These are phyloP conservation scores for Suhomyces prunicola DNA, from an alignment of 805 yeast species.

Conservation along the genomic window DNA sequence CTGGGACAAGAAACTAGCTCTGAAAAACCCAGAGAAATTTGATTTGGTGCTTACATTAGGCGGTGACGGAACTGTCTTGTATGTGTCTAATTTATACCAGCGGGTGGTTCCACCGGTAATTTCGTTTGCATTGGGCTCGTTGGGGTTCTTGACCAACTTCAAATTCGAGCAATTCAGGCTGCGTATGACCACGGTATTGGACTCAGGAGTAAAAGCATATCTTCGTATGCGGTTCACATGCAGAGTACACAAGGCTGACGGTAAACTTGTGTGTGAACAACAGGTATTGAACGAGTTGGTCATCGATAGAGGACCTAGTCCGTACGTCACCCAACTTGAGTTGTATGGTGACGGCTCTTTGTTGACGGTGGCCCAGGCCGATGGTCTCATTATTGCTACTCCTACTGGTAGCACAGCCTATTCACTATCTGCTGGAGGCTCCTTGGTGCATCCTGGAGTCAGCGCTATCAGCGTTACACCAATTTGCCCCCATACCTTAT, in stretches of 20 bases:
- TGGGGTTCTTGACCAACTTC: slow-evolving; percentile 65
- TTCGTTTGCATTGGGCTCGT: slow-evolving; percentile 42
- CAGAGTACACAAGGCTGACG: slow-evolving; percentile 53
- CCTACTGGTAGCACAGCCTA: slow-evolving; percentile 98
- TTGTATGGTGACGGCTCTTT: slow-evolving; percentile 83
- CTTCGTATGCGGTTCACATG: slow-evolving; percentile 87
- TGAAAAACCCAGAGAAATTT: slow-evolving; percentile 38
- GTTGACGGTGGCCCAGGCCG: slow-evolving; percentile 89
- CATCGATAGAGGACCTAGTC: slow-evolving; percentile 91
- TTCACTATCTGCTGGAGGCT: slow-evolving; percentile 92
- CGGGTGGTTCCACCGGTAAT: slow-evolving; percentile 47
- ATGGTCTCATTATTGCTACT: slow-evolving; percentile 87
- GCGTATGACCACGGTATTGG: slow-evolving; percentile 54
- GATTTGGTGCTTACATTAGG: slow-evolving; percentile 45
- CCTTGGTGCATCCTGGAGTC: slow-evolving; percentile 90
- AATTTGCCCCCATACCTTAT: slow-evolving; percentile 91
- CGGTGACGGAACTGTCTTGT: slow-evolving; percentile 46
- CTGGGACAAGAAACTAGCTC: slow-evolving; percentile 66
- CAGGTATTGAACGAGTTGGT: slow-evolving; percentile 89
- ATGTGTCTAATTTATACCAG: slow-evolving; percentile 42
- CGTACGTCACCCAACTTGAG: slow-evolving; percentile 86
- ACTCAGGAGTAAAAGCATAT: slow-evolving; percentile 69
- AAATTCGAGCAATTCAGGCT: slow-evolving; percentile 69
- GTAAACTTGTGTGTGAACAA: slow-evolving; percentile 57
- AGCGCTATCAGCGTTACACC: slow-evolving; percentile 93